Base-by-base conservation (phyloP, 495 filamentous ascomycete species). In the Astrothelium subdiscretum region DNA sequence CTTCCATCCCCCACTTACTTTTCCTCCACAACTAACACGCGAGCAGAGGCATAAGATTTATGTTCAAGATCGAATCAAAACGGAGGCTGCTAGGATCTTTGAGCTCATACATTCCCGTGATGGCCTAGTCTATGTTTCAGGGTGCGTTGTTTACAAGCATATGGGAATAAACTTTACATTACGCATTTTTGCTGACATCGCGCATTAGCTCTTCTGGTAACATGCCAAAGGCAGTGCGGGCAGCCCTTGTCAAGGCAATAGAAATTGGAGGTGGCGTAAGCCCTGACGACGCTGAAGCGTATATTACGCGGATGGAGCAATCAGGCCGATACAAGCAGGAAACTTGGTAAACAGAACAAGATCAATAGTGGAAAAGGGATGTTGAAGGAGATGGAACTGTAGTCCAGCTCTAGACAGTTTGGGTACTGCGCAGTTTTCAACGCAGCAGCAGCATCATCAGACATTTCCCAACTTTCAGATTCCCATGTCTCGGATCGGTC, bases 151-250 rank as follows among this genome's bases (percentile, higher is more conserved):
- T 3, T 24, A 48, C 11, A 63, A 42, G 26, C 29, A 32, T 44
- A 13, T 51, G 60, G 20, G 8, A 38, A 15, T 15, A 38, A 32
- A 59, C 52, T 32, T 54, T 43, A 29, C 10, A 5, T 43, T 4
- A 13, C 18, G 4, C 32, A 22, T 1, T 13, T 4, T 15, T 12
- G 20, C 24, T 13, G 26, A 8, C 13, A 27, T 1, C 3, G 32
- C 3, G 6, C 0, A 11, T 8, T 58, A 64, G 67, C n/a, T 73
- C 69, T 57, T 79, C 76, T 32, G 78, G 70, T 10, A 77, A 84
- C 63, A 98, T 98, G 95, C 91, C 95, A 13, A 79, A 85, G 65
- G 86, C 88, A n/a, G 90, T 97, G 6, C 79, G 89, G n/a, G 80
- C 83, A 67, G 90, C 92, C 2, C 75, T 98, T 27, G 77, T 88